Percentiles rank a stretch among this genome's conserved stretches.
These are phyloP conservation scores for Trichosporon sp. DNA, from an alignment of 1,284 basidiomycete species.

Conservation along the genomic window DNA sequence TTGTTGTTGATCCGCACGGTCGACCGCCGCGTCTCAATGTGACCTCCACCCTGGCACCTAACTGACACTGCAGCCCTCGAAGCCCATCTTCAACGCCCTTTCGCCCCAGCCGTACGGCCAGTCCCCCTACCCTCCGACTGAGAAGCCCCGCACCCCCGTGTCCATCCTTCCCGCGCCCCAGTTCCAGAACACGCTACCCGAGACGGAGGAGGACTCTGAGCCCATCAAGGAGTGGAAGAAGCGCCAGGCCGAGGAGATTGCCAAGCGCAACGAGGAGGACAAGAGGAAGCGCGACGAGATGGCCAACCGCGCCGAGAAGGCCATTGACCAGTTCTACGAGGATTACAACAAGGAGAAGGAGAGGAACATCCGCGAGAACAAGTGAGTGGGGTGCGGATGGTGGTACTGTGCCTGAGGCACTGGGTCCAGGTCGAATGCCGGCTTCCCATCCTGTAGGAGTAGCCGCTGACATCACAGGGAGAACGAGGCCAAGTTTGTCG, in stretches of 20 bases:
- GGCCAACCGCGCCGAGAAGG: slow-evolving; percentile 78
- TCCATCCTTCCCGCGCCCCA: slow-evolving; percentile 58
- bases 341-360: slow-evolving; percentile 90
- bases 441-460: too few relatives aligned
- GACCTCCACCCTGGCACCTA: neutral
- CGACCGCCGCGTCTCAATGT: neutral
- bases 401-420: too few relatives aligned
- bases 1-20: neutral
- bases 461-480: slow-evolving; percentile 56
- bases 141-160: slow-evolving; percentile 55
- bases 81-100: slow-evolving; percentile 45
- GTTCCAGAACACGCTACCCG: slow-evolving; percentile 41
- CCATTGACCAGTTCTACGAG: slow-evolving; percentile 95
- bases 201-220: slow-evolving; percentile 73
- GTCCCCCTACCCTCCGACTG: slow-evolving; percentile 45
- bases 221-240: slow-evolving; percentile 86
- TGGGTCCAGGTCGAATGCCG: too few relatives aligned
- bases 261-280: slow-evolving; percentile 69
- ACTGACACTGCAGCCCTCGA: slow-evolving; percentile 15
- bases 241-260: slow-evolving; percentile 79
- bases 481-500: slow-evolving; percentile 74
- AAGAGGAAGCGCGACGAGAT: slow-evolving; percentile 77
- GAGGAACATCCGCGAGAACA: slow-evolving; percentile 89
- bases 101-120: slow-evolving; percentile 41
- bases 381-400: slow-evolving; percentile 57